These are phyloP conservation scores for Haplographium delicatum DNA, from an alignment of 495 filamentous ascomycete species.

Conservation along the genomic window DNA sequence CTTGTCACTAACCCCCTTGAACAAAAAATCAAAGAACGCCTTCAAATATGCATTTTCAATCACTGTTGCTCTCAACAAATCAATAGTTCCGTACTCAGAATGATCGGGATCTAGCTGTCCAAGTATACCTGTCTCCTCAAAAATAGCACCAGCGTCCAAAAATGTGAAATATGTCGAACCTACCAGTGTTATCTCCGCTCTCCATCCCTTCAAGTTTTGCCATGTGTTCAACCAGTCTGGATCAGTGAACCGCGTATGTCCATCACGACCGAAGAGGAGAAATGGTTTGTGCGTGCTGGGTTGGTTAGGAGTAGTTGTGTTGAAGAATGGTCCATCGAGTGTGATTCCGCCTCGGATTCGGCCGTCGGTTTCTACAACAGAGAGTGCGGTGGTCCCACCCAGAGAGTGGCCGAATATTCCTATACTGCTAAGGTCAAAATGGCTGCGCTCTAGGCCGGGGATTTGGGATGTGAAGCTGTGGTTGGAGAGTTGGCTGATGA, in stretches of 20 bases:
- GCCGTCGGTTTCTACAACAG: background rate
- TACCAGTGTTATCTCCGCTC: background rate
- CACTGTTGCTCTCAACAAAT: background rate
- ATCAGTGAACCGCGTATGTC: background rate
- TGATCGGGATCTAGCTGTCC: background rate
- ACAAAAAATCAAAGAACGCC: background rate
- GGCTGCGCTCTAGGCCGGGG: slow-evolving; percentile 10
- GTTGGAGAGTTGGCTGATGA: slow-evolving; percentile 30
- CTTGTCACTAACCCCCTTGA: background rate
- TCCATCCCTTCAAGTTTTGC: slow-evolving; percentile 1
- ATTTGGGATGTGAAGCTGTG: slow-evolving; percentile 19
- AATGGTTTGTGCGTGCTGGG: background rate
- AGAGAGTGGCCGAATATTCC: slow-evolving; percentile 47
- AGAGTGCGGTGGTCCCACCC: slow-evolving; percentile 22
- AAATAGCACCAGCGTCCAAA: background rate
- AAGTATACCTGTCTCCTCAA: background rate
- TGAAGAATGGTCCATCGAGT: slow-evolving; percentile 1
- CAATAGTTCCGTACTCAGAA: background rate
- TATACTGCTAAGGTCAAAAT: slow-evolving; percentile 21
- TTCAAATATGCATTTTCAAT: background rate
- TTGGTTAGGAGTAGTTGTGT: too few species aligned
- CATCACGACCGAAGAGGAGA: background rate
- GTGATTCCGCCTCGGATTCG: background rate
- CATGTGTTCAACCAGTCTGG: background rate
- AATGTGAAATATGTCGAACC: background rate